Evolutionary conservation across 2,329 filamentous ascomycete species (phyloP), one percentile per base, ranked within the genome.

Genomic region (Bipolaris cookei): DNA sequence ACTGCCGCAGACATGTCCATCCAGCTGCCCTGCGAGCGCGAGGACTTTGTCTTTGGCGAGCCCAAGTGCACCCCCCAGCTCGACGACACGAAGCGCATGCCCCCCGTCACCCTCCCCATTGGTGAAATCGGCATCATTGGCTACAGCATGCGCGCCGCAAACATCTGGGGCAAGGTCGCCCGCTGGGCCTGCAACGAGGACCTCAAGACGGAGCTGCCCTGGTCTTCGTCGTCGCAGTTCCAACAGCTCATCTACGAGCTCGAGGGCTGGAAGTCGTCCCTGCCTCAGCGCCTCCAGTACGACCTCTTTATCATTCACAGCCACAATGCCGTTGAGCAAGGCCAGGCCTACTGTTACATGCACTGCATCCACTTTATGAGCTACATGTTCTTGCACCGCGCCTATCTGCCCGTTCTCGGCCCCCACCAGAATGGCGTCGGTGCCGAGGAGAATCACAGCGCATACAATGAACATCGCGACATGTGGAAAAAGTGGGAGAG

Each of bases 331-430:
- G 70, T 77, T n/a, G 75, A 78, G 21, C 75, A 77, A 50, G 76
- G 76, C 13, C 76, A 78, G 50, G 76, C 75, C 4, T 78, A 73
- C 59, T 75, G 71, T 62, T 78, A 78, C 60, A 78, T 77, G 76
- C 76, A 77, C 57, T 71, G 73, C 58, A 78, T 78, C 45, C 70
- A 77, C 56, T 78, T 78, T 55, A 78, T 78, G 76, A 73, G 70
- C 51, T 69, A 72, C 59, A 78, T 78, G 76, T 78, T 78, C 55
- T 68, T 78, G 14, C 73, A 77, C 47, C 75, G 76, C 16, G 74
- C 75, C 23, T 77, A 78, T 58, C 61, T 78, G 8, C 76, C 76
- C 0, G 74, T 76, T 6, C 70, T 77, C 1, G 76, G 74, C 0
- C 73, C 74, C 2, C 65, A 69, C 16, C 69, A 74, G 8, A 72